Percentiles rank a stretch among this genome's conserved stretches.
These are phyloP conservation scores for Echites panduratus DNA, from an alignment of 257 asterid species.

Conservation along the genomic window DNA sequence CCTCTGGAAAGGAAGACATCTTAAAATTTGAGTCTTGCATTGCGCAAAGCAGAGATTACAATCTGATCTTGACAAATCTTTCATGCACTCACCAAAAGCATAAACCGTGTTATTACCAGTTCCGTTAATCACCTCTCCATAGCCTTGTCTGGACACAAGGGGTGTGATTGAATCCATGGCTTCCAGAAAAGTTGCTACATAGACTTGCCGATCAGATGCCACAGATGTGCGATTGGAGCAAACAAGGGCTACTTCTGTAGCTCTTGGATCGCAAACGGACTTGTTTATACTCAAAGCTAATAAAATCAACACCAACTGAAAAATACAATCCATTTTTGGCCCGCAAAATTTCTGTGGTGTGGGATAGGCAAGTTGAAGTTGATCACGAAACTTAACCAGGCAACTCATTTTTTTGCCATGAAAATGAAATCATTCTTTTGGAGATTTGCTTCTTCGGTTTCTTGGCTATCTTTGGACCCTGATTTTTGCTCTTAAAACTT, in stretches of 20 bases:
- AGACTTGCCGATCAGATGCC: conserved; percentile 35
- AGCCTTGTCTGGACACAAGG: conserved; percentile 23
- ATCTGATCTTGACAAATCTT: conserved; percentile 50
- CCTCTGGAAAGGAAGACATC: conserved; percentile 52
- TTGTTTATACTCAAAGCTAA: conserved; percentile 7
- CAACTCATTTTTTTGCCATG: background rate
- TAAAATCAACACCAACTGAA: conserved; percentile 12
- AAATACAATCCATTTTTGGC: conserved; percentile 13
- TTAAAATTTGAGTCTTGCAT: conserved; percentile 38
- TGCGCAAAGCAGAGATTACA: conserved; percentile 62
- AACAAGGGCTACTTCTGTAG: conserved; percentile 42
- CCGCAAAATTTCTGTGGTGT: background rate
- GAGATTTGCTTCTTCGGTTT: too few species aligned
- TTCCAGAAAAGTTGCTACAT: conserved; percentile 38
- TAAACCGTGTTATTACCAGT: conserved; percentile 49
- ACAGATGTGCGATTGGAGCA: conserved; percentile 47
- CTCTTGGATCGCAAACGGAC: conserved; percentile 42
- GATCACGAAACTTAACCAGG: background rate
- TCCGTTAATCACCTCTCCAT: conserved; percentile 41
- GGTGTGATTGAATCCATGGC: conserved; percentile 46
- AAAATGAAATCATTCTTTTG: background rate
- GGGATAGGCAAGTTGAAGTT: background rate
- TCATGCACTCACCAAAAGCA: conserved; percentile 61
- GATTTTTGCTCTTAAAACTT: too few species aligned
- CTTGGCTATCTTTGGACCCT: too few species aligned